Conservation (phyloP, 257 asterid species). For the Craterostigma plantagineum region DNA sequence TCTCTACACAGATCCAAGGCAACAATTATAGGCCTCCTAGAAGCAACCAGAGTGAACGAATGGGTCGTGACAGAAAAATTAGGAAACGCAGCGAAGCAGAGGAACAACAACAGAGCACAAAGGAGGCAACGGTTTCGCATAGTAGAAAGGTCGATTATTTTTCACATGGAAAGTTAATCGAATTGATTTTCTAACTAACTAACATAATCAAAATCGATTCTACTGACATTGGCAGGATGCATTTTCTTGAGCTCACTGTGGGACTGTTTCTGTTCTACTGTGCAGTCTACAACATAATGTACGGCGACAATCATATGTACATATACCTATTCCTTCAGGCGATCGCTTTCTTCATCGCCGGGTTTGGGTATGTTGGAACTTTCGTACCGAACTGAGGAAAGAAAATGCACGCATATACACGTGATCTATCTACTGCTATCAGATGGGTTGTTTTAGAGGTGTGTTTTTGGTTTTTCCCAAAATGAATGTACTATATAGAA, state of each 20-base stretch:
- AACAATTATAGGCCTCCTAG: constrained; percentile 70
- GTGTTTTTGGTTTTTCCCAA: no score
- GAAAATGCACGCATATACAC: no score
- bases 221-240: constrained; percentile 61
- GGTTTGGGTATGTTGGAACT: constrained; percentile 53
- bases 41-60: constrained; percentile 61
- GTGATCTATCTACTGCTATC: no score
- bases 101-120: constrained; percentile 17
- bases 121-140: constrained; percentile 36
- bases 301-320: constrained; percentile 48
- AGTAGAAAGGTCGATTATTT: constrained; percentile 34
- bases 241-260: constrained; percentile 49
- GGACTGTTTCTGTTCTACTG: constrained; percentile 72
- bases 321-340: constrained; percentile 69
- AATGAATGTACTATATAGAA: no score
- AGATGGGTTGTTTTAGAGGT: no score
- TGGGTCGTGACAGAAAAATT: constrained; percentile 90
- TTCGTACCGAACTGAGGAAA: constrained; percentile 35
- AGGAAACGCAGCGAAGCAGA: constrained; percentile 33
- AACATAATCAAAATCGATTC: background rate
- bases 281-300: constrained; percentile 58
- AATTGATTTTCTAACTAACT: background rate
- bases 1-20: constrained; percentile 86
- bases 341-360: constrained; percentile 54
- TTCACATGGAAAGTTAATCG: background rate